Evolutionary conservation across 2,329 filamentous ascomycete genomes (phyloP).

Genomic region (Pseudonectria buxi): DNA sequence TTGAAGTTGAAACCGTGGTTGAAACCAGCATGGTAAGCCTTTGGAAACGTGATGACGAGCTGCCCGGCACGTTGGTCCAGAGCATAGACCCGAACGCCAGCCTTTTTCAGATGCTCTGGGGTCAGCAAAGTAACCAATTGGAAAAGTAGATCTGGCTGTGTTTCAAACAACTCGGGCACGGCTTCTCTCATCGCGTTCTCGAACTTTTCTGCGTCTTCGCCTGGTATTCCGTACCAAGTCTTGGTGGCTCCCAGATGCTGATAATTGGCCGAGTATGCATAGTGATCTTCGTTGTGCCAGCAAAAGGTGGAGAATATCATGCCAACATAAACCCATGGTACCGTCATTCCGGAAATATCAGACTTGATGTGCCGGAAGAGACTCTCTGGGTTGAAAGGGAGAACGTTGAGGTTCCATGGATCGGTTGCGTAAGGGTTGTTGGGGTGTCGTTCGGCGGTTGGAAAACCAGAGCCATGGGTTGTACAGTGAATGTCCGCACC

Average conservation of each 20-base stretch:
- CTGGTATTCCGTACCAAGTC: slow-evolving; percentile 98
- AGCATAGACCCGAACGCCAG: slow-evolving; percentile 86
- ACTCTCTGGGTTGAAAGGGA: slow-evolving; percentile 85
- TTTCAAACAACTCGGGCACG: slow-evolving; percentile 93
- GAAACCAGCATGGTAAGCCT: slow-evolving; percentile 96
- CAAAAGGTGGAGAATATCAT: slow-evolving; percentile 99
- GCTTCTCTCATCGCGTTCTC: slow-evolving; percentile 92
- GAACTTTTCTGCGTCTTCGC: slow-evolving; percentile 87
- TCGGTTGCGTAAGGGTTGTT: slow-evolving; percentile 81
- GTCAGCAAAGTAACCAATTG: slow-evolving; percentile 95
- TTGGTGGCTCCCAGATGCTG: slow-evolving; percentile 98
- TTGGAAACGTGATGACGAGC: slow-evolving; percentile 92
- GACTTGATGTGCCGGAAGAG: slow-evolving; percentile 96
- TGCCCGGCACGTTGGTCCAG: slow-evolving; percentile 95
- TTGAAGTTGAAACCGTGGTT: slow-evolving; percentile 99
- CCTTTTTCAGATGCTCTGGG: slow-evolving; percentile 86
- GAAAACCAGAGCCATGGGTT: slow-evolving; percentile 94
- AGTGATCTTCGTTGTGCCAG: slow-evolving; percentile 99
- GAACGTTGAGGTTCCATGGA: slow-evolving; percentile 91
- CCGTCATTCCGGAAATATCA: slow-evolving; percentile 98
- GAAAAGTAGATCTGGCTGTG: slow-evolving; percentile 91
- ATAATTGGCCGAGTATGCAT: slow-evolving; percentile 95
- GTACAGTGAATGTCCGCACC: slow-evolving; percentile 97
- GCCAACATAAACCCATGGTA: slow-evolving; percentile 97
- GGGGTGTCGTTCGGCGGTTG: slow-evolving; percentile 86